Evolutionary conservation across 495 filamentous ascomycete species (phyloP), one percentile per base, ranked within the genome.

Genomic region (Penicillium antarcticum): DNA sequence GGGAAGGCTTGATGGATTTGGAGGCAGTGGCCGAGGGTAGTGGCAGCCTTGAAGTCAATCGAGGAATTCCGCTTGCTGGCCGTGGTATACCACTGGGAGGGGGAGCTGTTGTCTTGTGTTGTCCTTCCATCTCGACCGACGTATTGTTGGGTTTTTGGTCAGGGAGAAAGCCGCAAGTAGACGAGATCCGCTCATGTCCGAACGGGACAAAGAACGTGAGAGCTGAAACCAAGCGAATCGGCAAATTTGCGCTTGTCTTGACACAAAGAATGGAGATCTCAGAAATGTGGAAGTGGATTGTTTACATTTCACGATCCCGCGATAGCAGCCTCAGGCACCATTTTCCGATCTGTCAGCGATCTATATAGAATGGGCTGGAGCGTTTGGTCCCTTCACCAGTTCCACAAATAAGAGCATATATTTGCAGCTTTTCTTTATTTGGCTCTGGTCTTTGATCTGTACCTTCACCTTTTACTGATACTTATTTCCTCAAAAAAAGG

Each of bases 81-180:
- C 74, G 72, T 35, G 74, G 74, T 39, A 77, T 74, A 26, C 72
- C 68, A 47, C 68, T 73, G 5, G 68, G 16, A 17, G 55, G 60
- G 14, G 65, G 68, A 3, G 48, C 42, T 39, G 55, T 58, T 17
- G 60, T 55, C 51, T 58, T 70, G 8, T 60, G 55, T 52, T 68
- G 65, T 18, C 60, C 58, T 31, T 75, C 69, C 72, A 75, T 75
- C 16, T 45, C 61, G 51, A 33, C 16, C 3, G 42, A 31, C 39
- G 37, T 23, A 32, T 16, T 35, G n/a, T 19, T 35, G 51, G 34
- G 21, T 40, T 43, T 24, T 38, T 29, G 45, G 17, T 23, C 18
- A 55, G 33, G 46, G 36, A 35, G 37, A 32, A 34, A 18, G 35
- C 43, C 43, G 42, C 45, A 49, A 40, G 56, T 58, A 37, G 46